A percentile compares a stretch with the other conserved stretches of the same genome.
phyloP scores from a whole-genome alignment of 176 grass and related monocot species.

The Lolium perenne region DNA sequence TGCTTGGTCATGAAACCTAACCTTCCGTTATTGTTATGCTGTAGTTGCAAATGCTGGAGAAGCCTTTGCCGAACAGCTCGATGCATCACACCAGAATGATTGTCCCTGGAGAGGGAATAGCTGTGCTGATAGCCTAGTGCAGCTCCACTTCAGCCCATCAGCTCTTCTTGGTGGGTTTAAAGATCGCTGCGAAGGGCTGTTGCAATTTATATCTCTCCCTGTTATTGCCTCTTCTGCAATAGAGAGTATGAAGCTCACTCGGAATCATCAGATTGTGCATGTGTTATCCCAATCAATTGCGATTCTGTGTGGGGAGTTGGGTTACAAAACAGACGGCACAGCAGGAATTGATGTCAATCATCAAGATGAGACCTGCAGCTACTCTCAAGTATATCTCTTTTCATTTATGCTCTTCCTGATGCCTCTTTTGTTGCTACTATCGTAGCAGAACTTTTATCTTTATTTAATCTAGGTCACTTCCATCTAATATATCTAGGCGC shows the following conservation, averaged over 20 bases:
- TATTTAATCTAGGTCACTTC: constrained; percentile 52
- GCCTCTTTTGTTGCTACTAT: constrained; percentile 30
- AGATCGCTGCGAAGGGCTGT: constrained; percentile 84
- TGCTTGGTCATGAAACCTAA: constrained; percentile 34
- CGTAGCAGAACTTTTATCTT: constrained; percentile 39
- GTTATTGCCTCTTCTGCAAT: constrained; percentile 74
- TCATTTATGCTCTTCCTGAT: constrained; percentile 33
- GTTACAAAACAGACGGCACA: constrained; percentile 57
- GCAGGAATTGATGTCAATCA: constrained; percentile 62
- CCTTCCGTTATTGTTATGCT: constrained; percentile 45
- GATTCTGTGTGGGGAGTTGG: constrained; percentile 78
- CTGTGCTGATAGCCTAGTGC: constrained; percentile 88
- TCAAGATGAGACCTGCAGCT: constrained; percentile 63
- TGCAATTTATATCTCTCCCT: constrained; percentile 87
- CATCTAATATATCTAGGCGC: constrained; percentile 75
- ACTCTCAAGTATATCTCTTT: constrained; percentile 76
- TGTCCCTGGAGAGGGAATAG: constrained; percentile 94
- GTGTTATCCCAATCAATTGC: constrained; percentile 67
- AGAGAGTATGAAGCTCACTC: constrained; percentile 81
- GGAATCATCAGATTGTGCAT: constrained; percentile 66
- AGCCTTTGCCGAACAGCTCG: constrained; percentile 75
- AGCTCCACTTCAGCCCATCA: constrained; percentile 78
- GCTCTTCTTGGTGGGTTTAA: constrained; percentile 93
- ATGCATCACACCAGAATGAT: constrained; percentile 65
- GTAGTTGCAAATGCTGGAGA: constrained; percentile 72